Conservation (phyloP, 345 rosid genomes). For the Luvunga scandens region DNA sequence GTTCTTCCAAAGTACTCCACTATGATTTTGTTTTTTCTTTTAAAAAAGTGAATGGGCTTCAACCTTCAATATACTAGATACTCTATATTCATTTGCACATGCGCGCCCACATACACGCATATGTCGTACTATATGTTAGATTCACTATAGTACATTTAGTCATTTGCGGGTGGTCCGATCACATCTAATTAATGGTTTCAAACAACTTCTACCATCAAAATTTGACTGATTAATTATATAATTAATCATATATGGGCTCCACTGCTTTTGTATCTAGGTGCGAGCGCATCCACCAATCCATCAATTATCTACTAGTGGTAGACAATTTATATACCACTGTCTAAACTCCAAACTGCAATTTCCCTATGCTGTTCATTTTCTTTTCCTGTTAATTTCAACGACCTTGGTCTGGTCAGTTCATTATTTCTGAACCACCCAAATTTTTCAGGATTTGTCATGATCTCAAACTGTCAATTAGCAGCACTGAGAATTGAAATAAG, state of each 20-base stretch:
- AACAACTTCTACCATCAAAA: background rate
- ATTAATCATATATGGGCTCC: background rate
- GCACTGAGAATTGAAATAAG: background rate
- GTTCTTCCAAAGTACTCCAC: too few species aligned
- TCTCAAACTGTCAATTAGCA: too few species aligned
- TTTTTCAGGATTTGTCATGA: too few species aligned
- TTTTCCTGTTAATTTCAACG: too few species aligned
- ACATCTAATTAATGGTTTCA: background rate
- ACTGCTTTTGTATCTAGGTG: background rate
- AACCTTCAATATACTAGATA: background rate
- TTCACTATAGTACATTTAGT: background rate
- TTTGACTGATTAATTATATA: background rate
- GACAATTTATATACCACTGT: too few species aligned
- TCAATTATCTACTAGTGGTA: too few species aligned
- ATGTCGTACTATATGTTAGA: background rate
- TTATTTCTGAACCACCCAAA: too few species aligned
- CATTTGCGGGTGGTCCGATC: background rate
- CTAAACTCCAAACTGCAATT: too few species aligned
- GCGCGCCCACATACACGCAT: background rate
- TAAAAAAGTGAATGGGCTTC: too few species aligned
- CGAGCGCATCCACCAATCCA: background rate
- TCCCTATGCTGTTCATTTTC: too few species aligned
- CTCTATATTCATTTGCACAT: background rate
- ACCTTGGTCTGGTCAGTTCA: too few species aligned
- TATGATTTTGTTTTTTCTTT: too few species aligned